phyloP scores from a whole-genome alignment of 1,139 yeast species.

The Saccharomyces hybrid region DNA sequence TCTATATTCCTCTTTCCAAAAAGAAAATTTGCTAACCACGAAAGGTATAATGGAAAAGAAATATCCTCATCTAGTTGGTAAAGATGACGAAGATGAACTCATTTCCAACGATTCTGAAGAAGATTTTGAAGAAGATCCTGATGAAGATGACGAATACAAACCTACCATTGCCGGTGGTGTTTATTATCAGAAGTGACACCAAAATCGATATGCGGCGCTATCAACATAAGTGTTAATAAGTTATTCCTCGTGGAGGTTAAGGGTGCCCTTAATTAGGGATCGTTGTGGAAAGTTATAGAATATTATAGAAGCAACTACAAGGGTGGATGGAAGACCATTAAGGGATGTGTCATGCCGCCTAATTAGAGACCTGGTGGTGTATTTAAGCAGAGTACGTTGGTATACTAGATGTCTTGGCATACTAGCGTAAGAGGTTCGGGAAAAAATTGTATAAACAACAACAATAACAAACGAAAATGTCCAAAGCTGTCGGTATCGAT shows the following conservation, averaged over 20 bases:
- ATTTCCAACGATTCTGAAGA: constrained; percentile 1
- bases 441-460: background rate
- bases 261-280: constrained; percentile 1
- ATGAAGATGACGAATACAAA: constrained; percentile 14
- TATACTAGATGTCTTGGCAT: background rate
- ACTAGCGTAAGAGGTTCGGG: constrained; percentile 2
- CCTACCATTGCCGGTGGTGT: constrained; percentile 21
- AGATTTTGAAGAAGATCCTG: background rate
- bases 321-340: background rate
- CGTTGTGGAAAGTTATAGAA: background rate
- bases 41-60: constrained; percentile 5
- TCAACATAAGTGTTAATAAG: background rate
- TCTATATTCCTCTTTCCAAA: constrained; percentile 12
- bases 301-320: background rate
- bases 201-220: background rate
- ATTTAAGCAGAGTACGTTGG: background rate
- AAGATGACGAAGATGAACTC: background rate
- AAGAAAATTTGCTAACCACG: constrained; percentile 6
- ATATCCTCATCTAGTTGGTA: constrained; percentile 3
- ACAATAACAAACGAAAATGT: constrained; percentile 31
- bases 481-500: constrained; percentile 73
- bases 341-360: background rate
- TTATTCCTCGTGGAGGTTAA: background rate
- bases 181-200: constrained; percentile 6
- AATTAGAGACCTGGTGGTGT: background rate